A percentile compares a stretch with the other conserved stretches of the same genome.
These are phyloP conservation scores for Hymenoscyphus salicellus DNA, from an alignment of 2,329 filamentous ascomycete genomes.

Conservation along the genomic window DNA sequence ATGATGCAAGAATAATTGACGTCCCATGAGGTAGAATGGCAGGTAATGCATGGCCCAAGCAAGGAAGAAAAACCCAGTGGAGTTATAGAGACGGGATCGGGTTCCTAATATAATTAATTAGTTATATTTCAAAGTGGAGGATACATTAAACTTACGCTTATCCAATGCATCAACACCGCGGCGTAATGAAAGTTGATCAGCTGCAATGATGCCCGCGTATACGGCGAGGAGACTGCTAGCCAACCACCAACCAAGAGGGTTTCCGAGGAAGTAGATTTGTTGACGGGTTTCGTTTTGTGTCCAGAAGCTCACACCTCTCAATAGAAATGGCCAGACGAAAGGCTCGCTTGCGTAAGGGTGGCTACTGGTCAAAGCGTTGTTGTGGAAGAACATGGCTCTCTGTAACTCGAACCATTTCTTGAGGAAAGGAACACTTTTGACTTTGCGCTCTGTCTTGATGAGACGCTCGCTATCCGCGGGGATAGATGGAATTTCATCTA, in stretches of 20 bases:
- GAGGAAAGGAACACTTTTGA: conserved; percentile 84
- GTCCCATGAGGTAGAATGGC: conserved; percentile 97
- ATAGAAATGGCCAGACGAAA: conserved; percentile 96
- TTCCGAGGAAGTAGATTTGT: conserved; percentile 98
- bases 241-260: conserved; percentile 97
- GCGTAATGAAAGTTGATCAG: conserved; percentile 89
- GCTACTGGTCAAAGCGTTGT: conserved; percentile 94
- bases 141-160: conserved; percentile 68
- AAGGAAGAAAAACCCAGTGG: conserved; percentile 97
- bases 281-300: conserved; percentile 91
- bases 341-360: conserved; percentile 94
- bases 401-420: conserved; percentile 96
- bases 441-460: conserved; percentile 70
- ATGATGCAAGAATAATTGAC: conserved; percentile 96
- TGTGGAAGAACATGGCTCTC: conserved; percentile 98
- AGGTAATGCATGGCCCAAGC: conserved; percentile 97
- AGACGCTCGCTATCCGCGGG: conserved; percentile 67
- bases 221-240: conserved; percentile 88
- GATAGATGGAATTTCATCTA: conserved; percentile 85
- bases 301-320: conserved; percentile 98
- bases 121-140: not conserved
- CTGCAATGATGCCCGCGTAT: conserved; percentile 84
- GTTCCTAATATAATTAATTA: conserved; percentile 55
- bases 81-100: conserved; percentile 93
- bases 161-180: conserved; percentile 92